A percentile compares a stretch with the other conserved stretches of the same genome.
phyloP scores from a whole-genome alignment of 257 asterid genomes.

The Ajuga chamaepitys region DNA sequence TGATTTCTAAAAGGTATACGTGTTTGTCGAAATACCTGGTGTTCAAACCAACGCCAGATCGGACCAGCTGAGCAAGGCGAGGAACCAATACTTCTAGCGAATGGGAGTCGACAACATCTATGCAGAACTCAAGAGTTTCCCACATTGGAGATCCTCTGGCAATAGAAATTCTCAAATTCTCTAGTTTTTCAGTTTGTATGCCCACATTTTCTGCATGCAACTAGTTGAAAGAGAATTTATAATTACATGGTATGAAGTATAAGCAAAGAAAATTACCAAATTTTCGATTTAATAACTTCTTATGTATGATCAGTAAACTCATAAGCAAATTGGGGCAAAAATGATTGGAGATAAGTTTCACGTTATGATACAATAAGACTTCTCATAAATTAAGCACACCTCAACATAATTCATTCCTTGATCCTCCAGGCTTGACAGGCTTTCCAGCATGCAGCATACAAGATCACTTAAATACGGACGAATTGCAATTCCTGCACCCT shows the following conservation, averaged over 20 bases:
- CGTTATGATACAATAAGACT: background rate
- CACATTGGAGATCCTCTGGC: slow-evolving; percentile 98
- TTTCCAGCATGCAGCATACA: slow-evolving; percentile 98
- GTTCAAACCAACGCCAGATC: slow-evolving; percentile 89
- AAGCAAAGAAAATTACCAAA: slow-evolving; percentile 5
- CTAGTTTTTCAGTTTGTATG: slow-evolving; percentile 91
- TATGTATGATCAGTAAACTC: slow-evolving; percentile 10
- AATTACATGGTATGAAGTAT: slow-evolving; percentile 2
- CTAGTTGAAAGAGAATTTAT: slow-evolving; percentile 29
- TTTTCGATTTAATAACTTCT: background rate
- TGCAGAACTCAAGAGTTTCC: slow-evolving; percentile 96
- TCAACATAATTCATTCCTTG: slow-evolving; percentile 96
- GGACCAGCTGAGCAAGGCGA: slow-evolving; percentile 76
- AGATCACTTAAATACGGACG: slow-evolving; percentile 89
- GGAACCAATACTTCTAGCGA: slow-evolving; percentile 83
- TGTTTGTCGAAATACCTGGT: slow-evolving; percentile 52
- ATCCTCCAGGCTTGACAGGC: slow-evolving; percentile 97
- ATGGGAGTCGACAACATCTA: slow-evolving; percentile 72
- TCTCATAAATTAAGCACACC: slow-evolving; percentile 37
- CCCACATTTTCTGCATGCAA: slow-evolving; percentile 92
- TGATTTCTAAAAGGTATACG: background rate
- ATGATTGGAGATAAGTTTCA: background rate
- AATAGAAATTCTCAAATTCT: slow-evolving; percentile 79
- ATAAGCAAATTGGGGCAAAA: background rate
- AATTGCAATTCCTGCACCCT: slow-evolving; percentile 94